Evolutionary conservation across 768 basidiomycete genomes (phyloP).

Genomic region (Amanita pallidorosea): DNA sequence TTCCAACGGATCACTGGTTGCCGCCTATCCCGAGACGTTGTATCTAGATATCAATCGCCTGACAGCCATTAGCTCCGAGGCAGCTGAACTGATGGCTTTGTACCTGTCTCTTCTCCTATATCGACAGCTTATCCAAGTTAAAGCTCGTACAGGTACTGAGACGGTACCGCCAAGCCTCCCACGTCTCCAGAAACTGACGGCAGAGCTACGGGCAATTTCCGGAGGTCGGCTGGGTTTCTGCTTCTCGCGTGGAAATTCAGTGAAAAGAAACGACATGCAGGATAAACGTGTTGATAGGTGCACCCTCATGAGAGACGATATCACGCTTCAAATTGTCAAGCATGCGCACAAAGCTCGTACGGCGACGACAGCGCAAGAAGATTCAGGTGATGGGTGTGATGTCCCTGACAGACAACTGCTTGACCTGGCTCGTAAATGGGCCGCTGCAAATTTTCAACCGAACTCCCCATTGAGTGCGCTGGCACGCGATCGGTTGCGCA

Average conservation of each 20-base stretch:
- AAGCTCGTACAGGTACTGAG: slow-evolving; percentile 25
- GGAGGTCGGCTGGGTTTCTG: slow-evolving; percentile 52
- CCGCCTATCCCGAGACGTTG: slow-evolving; percentile 63
- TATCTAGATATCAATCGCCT: slow-evolving; percentile 74
- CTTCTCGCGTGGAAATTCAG: slow-evolving; percentile 25
- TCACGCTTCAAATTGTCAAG: slow-evolving; percentile 68
- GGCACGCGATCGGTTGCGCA: slow-evolving; percentile 52
- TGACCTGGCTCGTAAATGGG: slow-evolving; percentile 60
- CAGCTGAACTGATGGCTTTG: slow-evolving; percentile 60
- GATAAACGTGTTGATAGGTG: slow-evolving; percentile 39
- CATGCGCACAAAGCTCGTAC: slow-evolving; percentile 43
- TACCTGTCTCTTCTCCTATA: slow-evolving; percentile 78
- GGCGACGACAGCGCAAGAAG: slow-evolving; percentile 6
- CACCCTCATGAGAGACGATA: slow-evolving; percentile 45
- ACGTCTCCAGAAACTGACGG: slow-evolving; percentile 52
- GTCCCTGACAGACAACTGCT: slow-evolving; percentile 43
- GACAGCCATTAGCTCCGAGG: slow-evolving; percentile 55
- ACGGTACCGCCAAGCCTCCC: slow-evolving; percentile 5
- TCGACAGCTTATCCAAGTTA: slow-evolving; percentile 47
- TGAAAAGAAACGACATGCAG: slow-evolving; percentile 13
- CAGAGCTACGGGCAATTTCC: slow-evolving; percentile 66
- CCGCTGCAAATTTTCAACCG: slow-evolving; percentile 51
- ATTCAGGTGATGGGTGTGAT: slow-evolving; percentile 6
- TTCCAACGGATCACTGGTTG: slow-evolving; percentile 10
- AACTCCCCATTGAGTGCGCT: slow-evolving; percentile 49